Evolutionary conservation across 371 early-diverging fungal genomes (phyloP).

Genomic region (Rhizopus sp.): DNA sequence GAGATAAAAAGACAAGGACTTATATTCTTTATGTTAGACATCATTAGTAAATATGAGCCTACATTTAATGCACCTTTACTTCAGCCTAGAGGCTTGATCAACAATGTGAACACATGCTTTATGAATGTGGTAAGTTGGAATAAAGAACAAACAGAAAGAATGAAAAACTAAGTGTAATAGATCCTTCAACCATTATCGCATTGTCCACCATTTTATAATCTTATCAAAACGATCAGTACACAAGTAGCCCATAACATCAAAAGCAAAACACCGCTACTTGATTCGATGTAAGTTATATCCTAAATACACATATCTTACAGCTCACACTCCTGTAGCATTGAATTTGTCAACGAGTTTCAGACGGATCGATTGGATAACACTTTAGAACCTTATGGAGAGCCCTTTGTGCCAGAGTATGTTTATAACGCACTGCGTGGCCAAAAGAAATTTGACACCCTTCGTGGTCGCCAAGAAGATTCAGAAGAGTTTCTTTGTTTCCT

Average conservation of each 20-base stretch:
- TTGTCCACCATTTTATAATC: constrained; percentile 88
- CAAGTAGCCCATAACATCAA: constrained; percentile 72
- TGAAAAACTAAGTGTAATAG: constrained; percentile 21
- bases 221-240: constrained; percentile 68
- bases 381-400: constrained; percentile 62
- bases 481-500: constrained; percentile 94
- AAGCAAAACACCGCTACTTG: constrained; percentile 77
- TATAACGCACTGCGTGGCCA: constrained; percentile 84
- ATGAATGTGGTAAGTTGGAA: constrained; percentile 80
- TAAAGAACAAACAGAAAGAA: not conserved
- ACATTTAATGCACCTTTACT: constrained; percentile 56
- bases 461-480: constrained; percentile 96
- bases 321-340: constrained; percentile 52
- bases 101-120: constrained; percentile 96
- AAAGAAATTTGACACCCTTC: constrained; percentile 80
- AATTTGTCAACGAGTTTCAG: constrained; percentile 78
- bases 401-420: constrained; percentile 92
- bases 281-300: constrained; percentile 68
- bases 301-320: too few species aligned
- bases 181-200: constrained; percentile 87
- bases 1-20: not conserved
- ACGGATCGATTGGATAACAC: constrained; percentile 33
- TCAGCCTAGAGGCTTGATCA: constrained; percentile 90
- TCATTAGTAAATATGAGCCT: constrained; percentile 58
- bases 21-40: constrained; percentile 30